Evolutionary conservation across 192 early-diverging fungal genomes (phyloP).

Genomic region (Geranomyces michiganensis): DNA sequence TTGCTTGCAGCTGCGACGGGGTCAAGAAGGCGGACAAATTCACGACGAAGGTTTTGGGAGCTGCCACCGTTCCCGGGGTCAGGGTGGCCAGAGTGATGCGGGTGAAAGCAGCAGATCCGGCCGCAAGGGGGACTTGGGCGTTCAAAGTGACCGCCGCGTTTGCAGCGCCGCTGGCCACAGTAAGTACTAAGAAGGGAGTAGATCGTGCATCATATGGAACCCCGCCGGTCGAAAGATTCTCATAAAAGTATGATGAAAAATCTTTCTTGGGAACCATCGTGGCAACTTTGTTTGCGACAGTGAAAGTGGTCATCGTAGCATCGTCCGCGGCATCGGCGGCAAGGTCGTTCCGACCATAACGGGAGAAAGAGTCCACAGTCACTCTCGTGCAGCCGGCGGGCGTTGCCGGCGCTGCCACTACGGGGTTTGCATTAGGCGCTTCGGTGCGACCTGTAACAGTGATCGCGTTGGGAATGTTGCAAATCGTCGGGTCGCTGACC

Average conservation of each 20-base stretch:
- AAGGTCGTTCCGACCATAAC: neutral
- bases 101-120: too few species aligned
- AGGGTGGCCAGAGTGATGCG: neutral
- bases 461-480: conserved; percentile 1
- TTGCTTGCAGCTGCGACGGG: neutral
- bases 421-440: neutral
- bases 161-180: neutral
- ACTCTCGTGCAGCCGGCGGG: neutral
- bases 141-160: neutral
- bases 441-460: neutral
- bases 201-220: neutral
- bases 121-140: too few species aligned
- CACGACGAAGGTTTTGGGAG: neutral
- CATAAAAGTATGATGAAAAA: neutral
- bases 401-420: neutral
- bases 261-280: conserved; percentile 4
- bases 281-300: neutral
- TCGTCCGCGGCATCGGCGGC: neutral
- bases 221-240: neutral
- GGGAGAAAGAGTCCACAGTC: neutral
- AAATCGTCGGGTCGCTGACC: neutral
- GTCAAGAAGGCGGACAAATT: neutral
- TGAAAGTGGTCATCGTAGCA: neutral
- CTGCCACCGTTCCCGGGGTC: neutral
- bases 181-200: neutral